Conservation (phyloP, 2,329 filamentous ascomycete species). For the Aureobasidium melanogenum region DNA sequence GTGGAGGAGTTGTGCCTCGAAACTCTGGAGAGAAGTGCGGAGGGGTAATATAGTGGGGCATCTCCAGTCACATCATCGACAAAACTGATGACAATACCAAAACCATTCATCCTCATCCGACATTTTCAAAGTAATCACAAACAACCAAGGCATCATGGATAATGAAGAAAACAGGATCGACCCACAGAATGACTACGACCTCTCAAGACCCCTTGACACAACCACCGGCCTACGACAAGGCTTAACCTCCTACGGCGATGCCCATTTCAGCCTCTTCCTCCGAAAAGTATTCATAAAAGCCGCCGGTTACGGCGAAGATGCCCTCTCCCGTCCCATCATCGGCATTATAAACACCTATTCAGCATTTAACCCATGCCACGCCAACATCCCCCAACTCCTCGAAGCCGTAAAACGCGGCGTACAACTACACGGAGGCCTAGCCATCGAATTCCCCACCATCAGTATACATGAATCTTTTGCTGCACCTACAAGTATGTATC, state of each 20-base stretch:
- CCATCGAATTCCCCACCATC: conserved; percentile 67
- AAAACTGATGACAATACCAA: neutral
- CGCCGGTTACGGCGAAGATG: conserved; percentile 63
- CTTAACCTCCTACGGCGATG: conserved; percentile 61
- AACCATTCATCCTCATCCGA: neutral
- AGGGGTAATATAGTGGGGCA: neutral
- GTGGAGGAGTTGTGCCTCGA: neutral
- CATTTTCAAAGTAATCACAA: neutral
- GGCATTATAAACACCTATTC: conserved; percentile 68
- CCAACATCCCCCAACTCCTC: conserved; percentile 61
- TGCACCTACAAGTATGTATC: conserved; percentile 64
- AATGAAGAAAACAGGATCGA: neutral
- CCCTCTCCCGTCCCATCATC: conserved; percentile 61
- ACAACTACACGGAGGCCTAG: conserved; percentile 56
- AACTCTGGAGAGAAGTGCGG: conserved; percentile 1
- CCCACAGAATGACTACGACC: conserved; percentile 45
- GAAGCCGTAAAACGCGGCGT: conserved; percentile 62
- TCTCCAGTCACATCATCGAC: neutral
- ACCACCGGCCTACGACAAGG: conserved; percentile 52
- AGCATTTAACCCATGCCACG: conserved; percentile 66
- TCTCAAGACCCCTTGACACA: conserved; percentile 44
- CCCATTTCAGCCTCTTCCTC: conserved; percentile 66
- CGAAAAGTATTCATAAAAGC: conserved; percentile 73
- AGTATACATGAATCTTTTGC: conserved; percentile 63
- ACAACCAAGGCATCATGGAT: neutral